phyloP scores from a whole-genome alignment of 169 alveolate genomes.

The Amoebophrya sp. region DNA sequence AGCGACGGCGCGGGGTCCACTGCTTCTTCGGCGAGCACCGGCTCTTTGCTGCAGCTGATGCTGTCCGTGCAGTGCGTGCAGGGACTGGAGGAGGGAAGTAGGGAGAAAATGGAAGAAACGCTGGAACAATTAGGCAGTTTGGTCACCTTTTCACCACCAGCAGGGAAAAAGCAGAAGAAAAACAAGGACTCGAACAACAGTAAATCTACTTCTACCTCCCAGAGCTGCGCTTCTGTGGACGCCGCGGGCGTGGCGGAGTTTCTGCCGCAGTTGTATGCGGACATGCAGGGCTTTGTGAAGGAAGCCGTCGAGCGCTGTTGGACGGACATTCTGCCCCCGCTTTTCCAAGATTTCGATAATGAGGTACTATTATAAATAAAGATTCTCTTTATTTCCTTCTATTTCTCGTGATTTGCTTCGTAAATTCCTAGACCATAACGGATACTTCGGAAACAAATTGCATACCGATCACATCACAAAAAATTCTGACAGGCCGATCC shows the following conservation, averaged over 20 bases:
- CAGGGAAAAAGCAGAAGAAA: background rate
- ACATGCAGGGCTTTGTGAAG: background rate
- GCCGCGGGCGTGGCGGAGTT: background rate
- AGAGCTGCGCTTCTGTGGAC: background rate
- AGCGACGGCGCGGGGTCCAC: too few relatives aligned
- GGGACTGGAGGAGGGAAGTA: background rate
- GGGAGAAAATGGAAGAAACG: background rate
- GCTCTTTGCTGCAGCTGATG: background rate
- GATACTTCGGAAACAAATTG: too few relatives aligned
- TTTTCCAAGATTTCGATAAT: background rate
- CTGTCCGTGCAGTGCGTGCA: background rate
- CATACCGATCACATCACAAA: too few relatives aligned
- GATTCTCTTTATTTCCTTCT: too few relatives aligned
- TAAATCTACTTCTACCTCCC: background rate
- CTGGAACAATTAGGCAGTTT: too few relatives aligned
- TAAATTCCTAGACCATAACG: too few relatives aligned
- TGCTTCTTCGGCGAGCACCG: background rate
- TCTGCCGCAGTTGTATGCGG: background rate
- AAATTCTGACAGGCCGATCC: too few relatives aligned
- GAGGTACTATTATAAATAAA: background rate
- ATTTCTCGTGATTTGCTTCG: too few relatives aligned
- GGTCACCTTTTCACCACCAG: background rate
- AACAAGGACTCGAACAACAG: background rate
- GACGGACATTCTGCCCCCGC: background rate
- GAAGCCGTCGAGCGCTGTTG: background rate